Evolutionary conservation across 352 stramenopile genomes (phyloP).

Genomic region (Bremia lactucae): DNA sequence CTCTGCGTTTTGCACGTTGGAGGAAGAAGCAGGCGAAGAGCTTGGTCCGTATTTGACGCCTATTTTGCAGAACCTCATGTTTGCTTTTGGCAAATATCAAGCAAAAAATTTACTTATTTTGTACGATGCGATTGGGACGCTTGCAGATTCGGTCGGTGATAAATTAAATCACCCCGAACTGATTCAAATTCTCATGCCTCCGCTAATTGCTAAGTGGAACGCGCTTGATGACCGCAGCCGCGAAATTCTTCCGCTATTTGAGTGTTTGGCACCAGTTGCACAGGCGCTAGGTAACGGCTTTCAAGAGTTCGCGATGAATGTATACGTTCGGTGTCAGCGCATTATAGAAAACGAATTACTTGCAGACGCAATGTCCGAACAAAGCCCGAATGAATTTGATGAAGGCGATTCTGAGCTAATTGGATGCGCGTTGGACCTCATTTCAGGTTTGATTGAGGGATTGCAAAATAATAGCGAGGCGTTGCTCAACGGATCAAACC

Average conservation of each 20-base stretch:
- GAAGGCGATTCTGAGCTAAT: constrained; percentile 85
- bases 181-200: constrained; percentile 89
- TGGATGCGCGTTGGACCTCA: constrained; percentile 80
- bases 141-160: constrained; percentile 89
- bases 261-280: constrained; percentile 82
- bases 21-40: constrained; percentile 89
- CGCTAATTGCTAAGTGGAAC: constrained; percentile 90
- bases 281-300: constrained; percentile 79
- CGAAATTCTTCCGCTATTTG: constrained; percentile 80
- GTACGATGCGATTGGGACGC: constrained; percentile 93
- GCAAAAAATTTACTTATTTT: constrained; percentile 92
- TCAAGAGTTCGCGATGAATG: constrained; percentile 79
- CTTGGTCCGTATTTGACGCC: constrained; percentile 89
- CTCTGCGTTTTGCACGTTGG: constrained; percentile 90
- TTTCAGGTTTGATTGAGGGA: constrained; percentile 85
- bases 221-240: constrained; percentile 60
- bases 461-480: constrained; percentile 62
- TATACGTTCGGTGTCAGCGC: constrained; percentile 70
- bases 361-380: constrained; percentile 67
- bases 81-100: constrained; percentile 89
- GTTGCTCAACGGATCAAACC: constrained; percentile 72
- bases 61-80: constrained; percentile 88
- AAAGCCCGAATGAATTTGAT: constrained; percentile 69
- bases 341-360: constrained; percentile 81
- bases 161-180: constrained; percentile 87